Percentiles rank a stretch among this genome's conserved stretches.
These are phyloP conservation scores for Symmetrospora coprosmae DNA, from an alignment of 768 basidiomycete genomes.

Conservation along the genomic window DNA sequence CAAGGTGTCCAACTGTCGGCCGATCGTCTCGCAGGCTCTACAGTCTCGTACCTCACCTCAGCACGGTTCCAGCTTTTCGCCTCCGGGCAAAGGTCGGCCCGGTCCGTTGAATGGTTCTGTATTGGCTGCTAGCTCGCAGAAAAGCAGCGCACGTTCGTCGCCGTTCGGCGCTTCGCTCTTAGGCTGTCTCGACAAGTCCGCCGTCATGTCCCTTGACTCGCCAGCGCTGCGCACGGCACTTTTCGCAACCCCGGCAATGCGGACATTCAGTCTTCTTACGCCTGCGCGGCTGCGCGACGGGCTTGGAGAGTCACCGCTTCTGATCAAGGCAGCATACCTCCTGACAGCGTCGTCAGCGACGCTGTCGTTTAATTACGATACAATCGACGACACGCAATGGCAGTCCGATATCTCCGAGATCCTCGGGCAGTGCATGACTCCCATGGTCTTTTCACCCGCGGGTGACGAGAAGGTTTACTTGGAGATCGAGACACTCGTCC, in stretches of 20 bases:
- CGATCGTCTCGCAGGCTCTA: too few relatives aligned
- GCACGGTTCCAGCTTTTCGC: too few relatives aligned
- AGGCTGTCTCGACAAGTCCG: neutral
- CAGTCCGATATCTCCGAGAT: neutral
- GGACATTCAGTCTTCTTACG: neutral
- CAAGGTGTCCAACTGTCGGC: too few relatives aligned
- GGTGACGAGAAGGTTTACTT: neutral
- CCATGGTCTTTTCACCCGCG: neutral
- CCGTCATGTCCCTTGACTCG: neutral
- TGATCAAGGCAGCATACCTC: constrained; percentile 9
- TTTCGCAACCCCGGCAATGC: neutral
- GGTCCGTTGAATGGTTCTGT: too few relatives aligned
- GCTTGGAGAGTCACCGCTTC: neutral
- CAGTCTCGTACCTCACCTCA: too few relatives aligned
- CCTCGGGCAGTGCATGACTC: constrained; percentile 6
- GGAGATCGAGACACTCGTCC: constrained; percentile 3
- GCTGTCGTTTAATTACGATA: neutral
- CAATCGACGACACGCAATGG: constrained; percentile 5
- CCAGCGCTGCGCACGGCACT: constrained; percentile 2
- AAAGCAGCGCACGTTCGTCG: too few relatives aligned
- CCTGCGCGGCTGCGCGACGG: neutral
- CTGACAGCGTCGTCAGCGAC: neutral
- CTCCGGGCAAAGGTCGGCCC: too few relatives aligned
- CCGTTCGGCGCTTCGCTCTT: neutral
- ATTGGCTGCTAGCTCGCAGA: too few relatives aligned